Base-by-base conservation (phyloP, 2,329 filamentous ascomycete genomes). In the Fulvia fulva region DNA sequence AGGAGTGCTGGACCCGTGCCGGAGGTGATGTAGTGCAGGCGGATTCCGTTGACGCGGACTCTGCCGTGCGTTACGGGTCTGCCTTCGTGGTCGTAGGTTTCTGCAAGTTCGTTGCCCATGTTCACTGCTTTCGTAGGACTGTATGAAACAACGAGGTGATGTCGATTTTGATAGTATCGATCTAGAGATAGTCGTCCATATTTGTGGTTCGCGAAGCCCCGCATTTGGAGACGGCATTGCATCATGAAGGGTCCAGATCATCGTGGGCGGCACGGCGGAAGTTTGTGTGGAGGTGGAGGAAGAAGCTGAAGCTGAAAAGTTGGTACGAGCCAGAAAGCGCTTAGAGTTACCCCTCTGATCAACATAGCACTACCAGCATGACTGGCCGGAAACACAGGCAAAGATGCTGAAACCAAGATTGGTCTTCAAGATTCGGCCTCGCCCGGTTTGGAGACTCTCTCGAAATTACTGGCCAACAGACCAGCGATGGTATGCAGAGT, bases 1-100 rank as follows among this genome's bases (percentile, higher is more conserved):
- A 71, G 61, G 5, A 71, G 60, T 28, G 69, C 60, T 37, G 70
- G 68, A 8, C 68, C 68, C 1, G 55, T 56, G 32, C 70, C 70
- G 6, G 67, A 67, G n/a, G 67, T 70, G 61, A 71, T 70, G 62
- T 69, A 70, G 62, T 71, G 70, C 57, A 71, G 63, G 6, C 70
- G 68, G 37, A 71, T 71, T 56, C 70, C 70, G 57, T 71, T 71
- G 56, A 71, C 65, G 44, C 70, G 63, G 21, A 64, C 62, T 9
- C 70, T 68, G 34, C 68, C 68, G 45, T 71, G 70, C 25, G 62
- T 65, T 44, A 71, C 70, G 6, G 68, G 51, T 2, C 62, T 47
- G 53, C 64, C 64, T 32, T 49, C 46, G 58, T 71, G 68, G 57
- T 71, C 70, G 65, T 68, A 71, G 19, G 68, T 68, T 41, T 71